Base-by-base conservation (phyloP, 2,329 filamentous ascomycete species). In the Penicillium sclerotigenum region DNA sequence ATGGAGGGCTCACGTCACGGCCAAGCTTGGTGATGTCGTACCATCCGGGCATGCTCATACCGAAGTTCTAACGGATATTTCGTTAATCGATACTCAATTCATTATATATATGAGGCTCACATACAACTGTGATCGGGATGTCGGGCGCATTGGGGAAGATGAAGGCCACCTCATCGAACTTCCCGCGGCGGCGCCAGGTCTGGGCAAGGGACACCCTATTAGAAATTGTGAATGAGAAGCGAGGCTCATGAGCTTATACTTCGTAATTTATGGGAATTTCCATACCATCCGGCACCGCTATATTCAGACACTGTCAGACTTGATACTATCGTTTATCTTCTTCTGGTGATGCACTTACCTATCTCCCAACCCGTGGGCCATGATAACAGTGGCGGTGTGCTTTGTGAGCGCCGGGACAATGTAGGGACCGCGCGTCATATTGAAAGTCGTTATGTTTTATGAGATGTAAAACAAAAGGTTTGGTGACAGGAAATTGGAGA, bases 351-450 rank as follows among this genome's bases (percentile, higher is more conserved):
- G 40, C 8, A 22, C 33, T 38, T 38, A 86, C 92, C 90, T 88
- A 72, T 97, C 94, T 60, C 94, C 94, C 37, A 99, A 80, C 14
- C 94, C 94, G 73, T 99, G 94, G 50, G 90, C 83, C 75, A 97
- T 91, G 68, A 99, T 97, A 67, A 97, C 88, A 3, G 93, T 97
- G 24, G 91, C 91, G 36, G 94, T 97, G 77, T 97, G 94, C 70
- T 85, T 85, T 71, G 84, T 89, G 33, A 89, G 78, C 38, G 92
- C 90, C 28, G 90, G 90, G 58, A 96, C 86, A 20, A 94, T 81
- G 52, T 94, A 79, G 14, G 86, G 84, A 54, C 79, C 77, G 60
- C 75, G 74, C 29, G 77, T 63, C 77, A 81, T 80, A 20, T 66
- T 74, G 64, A 26, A 45, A 5, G 10, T 50, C 16, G n/a, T 26